Evolutionary conservation across 2,329 filamentous ascomycete species (phyloP).

Genomic region (Pseudogymnoascus destructans): DNA sequence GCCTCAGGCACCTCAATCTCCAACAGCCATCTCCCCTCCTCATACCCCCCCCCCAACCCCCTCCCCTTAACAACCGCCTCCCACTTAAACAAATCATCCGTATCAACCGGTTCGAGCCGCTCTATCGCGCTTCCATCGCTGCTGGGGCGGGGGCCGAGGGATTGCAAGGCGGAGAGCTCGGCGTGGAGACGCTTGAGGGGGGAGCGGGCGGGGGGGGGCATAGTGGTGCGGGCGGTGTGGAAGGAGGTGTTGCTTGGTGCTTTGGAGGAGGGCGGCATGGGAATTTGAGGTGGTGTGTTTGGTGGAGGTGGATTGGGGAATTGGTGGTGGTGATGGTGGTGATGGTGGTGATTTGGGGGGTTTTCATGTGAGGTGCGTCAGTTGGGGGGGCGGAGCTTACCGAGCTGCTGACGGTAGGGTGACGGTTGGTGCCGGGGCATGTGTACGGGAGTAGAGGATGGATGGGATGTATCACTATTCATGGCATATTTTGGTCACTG

Average conservation of each 20-base stretch:
- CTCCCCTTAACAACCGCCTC: slow-evolving; percentile 45
- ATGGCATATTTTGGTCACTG: neutral
- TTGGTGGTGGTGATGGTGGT: neutral
- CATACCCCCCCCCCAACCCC: slow-evolving; percentile 19
- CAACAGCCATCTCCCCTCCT: slow-evolving; percentile 68
- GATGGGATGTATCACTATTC: neutral
- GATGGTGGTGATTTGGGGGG: neutral
- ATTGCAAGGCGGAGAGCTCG: slow-evolving; percentile 35
- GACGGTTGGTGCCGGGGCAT: neutral
- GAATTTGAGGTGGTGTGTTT: neutral
- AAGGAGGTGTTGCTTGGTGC: slow-evolving; percentile 5
- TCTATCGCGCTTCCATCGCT: slow-evolving; percentile 34
- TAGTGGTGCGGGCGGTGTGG: slow-evolving; percentile 10
- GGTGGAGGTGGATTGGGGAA: neutral
- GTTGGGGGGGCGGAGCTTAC: slow-evolving; percentile 2
- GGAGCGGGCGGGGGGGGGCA: slow-evolving; percentile 27
- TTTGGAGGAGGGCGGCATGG: slow-evolving; percentile 6
- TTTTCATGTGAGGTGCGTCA: neutral
- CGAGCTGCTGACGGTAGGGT: neutral
- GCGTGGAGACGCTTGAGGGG: slow-evolving; percentile 45
- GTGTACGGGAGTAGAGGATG: neutral
- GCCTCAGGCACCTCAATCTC: slow-evolving; percentile 58
- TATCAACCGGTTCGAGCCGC: slow-evolving; percentile 41
- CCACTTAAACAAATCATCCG: slow-evolving; percentile 44
- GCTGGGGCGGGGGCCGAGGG: slow-evolving; percentile 26